These are phyloP conservation scores for Podospora sp. DNA, from an alignment of 495 filamentous ascomycete species.

Conservation along the genomic window DNA sequence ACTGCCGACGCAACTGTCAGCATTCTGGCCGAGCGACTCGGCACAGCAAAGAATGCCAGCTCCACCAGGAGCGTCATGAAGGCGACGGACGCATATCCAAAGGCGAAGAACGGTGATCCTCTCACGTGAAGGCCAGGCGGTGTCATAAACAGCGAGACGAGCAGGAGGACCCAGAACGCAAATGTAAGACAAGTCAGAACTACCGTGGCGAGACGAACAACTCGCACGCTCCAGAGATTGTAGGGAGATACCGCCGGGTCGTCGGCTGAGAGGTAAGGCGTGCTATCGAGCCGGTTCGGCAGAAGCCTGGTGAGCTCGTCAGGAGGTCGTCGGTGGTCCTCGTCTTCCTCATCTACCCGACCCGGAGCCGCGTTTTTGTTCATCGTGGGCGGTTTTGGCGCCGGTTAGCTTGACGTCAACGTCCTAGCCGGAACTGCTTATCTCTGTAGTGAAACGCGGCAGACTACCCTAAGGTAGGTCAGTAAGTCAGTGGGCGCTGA, in stretches of 20 bases:
- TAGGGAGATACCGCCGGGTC: constrained; percentile 96
- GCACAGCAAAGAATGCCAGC: constrained; percentile 84
- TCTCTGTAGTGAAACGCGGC: too few relatives aligned
- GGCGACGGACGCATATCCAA: constrained; percentile 75
- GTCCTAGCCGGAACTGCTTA: too few relatives aligned
- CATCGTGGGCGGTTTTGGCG: neutral
- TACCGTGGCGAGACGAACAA: constrained; percentile 72
- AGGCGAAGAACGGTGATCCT: constrained; percentile 88
- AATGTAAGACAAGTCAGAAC: constrained; percentile 73
- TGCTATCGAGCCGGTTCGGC: constrained; percentile 55
- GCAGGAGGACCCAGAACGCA: constrained; percentile 85
- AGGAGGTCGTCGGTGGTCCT: constrained; percentile 38
- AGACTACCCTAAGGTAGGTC: too few relatives aligned
- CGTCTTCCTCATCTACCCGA: constrained; percentile 14
- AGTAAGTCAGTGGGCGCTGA: too few relatives aligned
- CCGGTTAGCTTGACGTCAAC: neutral
- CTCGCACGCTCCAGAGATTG: constrained; percentile 87
- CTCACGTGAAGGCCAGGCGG: constrained; percentile 81
- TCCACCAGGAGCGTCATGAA: constrained; percentile 70
- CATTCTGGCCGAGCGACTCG: constrained; percentile 74
- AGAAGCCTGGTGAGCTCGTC: constrained; percentile 79
- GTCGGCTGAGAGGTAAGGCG: constrained; percentile 80
- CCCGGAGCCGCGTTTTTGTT: neutral
- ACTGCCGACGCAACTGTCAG: constrained; percentile 64
- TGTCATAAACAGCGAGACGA: constrained; percentile 85